Percentiles rank a stretch among this genome's conserved stretches.
phyloP scores from a whole-genome alignment of 2,329 filamentous ascomycete species.

The Chalara sp. region DNA sequence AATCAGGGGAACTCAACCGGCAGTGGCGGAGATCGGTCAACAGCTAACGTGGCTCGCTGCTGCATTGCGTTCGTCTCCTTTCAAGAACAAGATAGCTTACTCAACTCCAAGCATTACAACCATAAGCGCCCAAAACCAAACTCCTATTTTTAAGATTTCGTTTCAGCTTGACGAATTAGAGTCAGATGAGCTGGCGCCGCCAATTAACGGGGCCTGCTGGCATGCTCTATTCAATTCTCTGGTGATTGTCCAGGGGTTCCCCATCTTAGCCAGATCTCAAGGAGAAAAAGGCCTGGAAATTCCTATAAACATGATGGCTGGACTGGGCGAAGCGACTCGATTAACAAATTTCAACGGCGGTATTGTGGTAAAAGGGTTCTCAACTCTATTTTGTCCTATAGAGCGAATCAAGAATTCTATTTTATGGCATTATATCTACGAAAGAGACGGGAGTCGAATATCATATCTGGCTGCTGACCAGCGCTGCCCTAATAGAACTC shows the following conservation, averaged over 20 bases:
- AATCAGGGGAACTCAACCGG: no score
- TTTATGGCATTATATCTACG: slow-evolving; percentile 3
- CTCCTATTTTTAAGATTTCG: no score
- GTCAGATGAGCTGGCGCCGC: no score
- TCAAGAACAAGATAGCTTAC: no score
- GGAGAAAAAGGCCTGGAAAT: slow-evolving; percentile 1
- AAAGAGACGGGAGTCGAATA: neutral
- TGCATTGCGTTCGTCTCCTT: no score
- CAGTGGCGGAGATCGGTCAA: no score
- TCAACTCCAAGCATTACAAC: no score
- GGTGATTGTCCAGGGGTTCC: slow-evolving; percentile 1
- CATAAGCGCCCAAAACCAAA: no score
- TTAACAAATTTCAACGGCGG: neutral
- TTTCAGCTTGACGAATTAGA: no score
- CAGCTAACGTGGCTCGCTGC: no score
- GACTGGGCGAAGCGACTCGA: neutral
- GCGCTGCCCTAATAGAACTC: no score
- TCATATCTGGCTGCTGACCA: no score
- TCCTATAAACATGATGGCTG: slow-evolving; percentile 2
- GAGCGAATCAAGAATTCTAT: neutral
- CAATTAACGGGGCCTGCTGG: neutral
- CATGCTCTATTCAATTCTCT: slow-evolving; percentile 3
- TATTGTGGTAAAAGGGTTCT: slow-evolving; percentile 5
- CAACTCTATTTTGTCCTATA: neutral
- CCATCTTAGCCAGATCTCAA: neutral